A percentile compares a stretch with the other conserved stretches of the same genome.
Evolutionary conservation across 2,329 filamentous ascomycete species (phyloP).

Genomic region (Penicillium sp.): DNA sequence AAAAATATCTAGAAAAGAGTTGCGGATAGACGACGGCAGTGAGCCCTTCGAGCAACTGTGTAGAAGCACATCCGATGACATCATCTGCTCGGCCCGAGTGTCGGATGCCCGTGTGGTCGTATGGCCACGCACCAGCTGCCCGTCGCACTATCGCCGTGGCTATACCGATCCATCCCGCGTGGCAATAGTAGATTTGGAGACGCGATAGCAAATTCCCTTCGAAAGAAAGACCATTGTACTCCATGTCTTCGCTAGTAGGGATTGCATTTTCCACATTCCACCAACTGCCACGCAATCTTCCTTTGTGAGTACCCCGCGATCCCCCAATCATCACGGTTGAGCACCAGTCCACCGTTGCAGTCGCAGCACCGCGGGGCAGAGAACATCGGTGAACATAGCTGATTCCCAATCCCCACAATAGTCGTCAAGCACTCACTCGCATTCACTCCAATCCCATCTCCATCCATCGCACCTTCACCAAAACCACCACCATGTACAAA

Average conservation of each 20-base stretch:
- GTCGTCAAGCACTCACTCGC: background rate
- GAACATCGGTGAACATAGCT: background rate
- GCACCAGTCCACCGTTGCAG: background rate
- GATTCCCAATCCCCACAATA: conserved; percentile 5
- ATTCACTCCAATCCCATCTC: background rate
- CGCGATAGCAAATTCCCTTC: too few species aligned
- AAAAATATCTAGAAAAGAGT: too few species aligned
- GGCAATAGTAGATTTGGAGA: too few species aligned
- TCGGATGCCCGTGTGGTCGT: too few species aligned
- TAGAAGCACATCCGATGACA: background rate
- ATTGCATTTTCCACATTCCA: background rate
- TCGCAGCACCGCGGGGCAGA: conserved; percentile 2
- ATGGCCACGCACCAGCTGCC: too few species aligned
- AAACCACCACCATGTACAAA: conserved; percentile 28
- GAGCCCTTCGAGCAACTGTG: background rate
- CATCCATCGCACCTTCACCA: conserved; percentile 17
- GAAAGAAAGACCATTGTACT: too few species aligned
- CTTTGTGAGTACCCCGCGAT: conserved; percentile 9
- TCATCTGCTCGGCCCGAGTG: background rate
- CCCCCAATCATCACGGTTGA: background rate
- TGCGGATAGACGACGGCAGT: too few species aligned
- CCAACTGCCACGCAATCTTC: background rate
- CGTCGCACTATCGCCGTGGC: too few species aligned
- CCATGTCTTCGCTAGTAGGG: background rate
- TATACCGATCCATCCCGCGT: too few species aligned